Evolutionary conservation across 805 yeast genomes (phyloP).

Genomic region (Candida coleopterorum): DNA sequence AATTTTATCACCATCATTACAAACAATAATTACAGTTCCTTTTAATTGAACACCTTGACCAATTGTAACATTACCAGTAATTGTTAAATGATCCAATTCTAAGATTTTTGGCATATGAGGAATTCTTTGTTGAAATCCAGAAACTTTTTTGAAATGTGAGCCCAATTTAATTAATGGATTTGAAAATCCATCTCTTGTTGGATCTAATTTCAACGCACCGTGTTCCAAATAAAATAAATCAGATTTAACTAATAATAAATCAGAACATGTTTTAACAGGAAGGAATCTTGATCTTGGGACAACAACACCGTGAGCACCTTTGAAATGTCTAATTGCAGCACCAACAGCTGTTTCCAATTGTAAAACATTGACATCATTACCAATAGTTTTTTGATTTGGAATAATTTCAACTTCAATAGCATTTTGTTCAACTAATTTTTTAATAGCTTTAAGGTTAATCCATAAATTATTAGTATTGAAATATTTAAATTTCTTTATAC

Average conservation of each 20-base stretch:
- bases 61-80: slow-evolving; percentile 90
- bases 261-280: slow-evolving; percentile 97
- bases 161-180: slow-evolving; percentile 95
- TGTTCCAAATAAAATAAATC: slow-evolving; percentile 88
- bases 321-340: slow-evolving; percentile 95
- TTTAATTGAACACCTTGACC: slow-evolving; percentile 88
- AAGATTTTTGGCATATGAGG: slow-evolving; percentile 94
- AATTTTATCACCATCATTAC: slow-evolving; percentile 94
- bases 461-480: slow-evolving; percentile 98
- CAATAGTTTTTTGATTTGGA: slow-evolving; percentile 86
- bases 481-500: slow-evolving; percentile 95
- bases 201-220: slow-evolving; percentile 82
- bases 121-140: slow-evolving; percentile 83
- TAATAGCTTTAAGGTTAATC: slow-evolving; percentile 93
- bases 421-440: slow-evolving; percentile 81
- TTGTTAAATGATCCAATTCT: slow-evolving; percentile 95
- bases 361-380: slow-evolving; percentile 79
- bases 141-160: slow-evolving; percentile 92
- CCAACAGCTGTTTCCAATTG: slow-evolving; percentile 99
- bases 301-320: slow-evolving; percentile 94
- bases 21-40: slow-evolving; percentile 96
- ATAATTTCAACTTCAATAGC: slow-evolving; percentile 88
- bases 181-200: slow-evolving; percentile 82
- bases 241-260: slow-evolving; percentile 88
- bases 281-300: slow-evolving; percentile 97